Evolutionary conservation across 2,329 filamentous ascomycete genomes (phyloP).

Genomic region (Apiospora koreana): DNA sequence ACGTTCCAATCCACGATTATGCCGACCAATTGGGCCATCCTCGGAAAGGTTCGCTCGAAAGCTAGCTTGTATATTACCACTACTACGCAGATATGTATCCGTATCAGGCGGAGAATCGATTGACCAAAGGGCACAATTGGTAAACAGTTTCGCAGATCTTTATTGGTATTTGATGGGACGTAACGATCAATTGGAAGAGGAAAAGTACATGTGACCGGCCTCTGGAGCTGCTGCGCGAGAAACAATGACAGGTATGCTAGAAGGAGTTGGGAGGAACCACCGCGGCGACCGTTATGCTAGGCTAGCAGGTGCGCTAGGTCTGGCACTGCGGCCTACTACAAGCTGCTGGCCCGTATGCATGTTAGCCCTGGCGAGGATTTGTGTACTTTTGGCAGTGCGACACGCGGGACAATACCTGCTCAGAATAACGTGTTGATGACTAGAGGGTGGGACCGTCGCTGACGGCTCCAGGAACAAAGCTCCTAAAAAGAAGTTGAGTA

Average conservation of each 20-base stretch:
- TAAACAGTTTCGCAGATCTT: background rate
- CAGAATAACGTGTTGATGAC: background rate
- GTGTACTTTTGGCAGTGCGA: background rate
- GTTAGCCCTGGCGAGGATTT: background rate
- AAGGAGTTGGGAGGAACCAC: slow-evolving; percentile 5
- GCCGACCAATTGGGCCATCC: background rate
- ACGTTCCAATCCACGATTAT: background rate
- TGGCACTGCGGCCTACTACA: background rate
- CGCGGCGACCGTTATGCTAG: slow-evolving; percentile 4
- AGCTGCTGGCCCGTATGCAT: background rate
- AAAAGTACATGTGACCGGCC: background rate
- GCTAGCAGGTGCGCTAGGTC: background rate
- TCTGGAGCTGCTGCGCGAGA: background rate
- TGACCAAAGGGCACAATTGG: background rate
- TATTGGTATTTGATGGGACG: background rate
- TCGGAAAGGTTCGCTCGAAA: slow-evolving; percentile 2
- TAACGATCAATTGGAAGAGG: background rate
- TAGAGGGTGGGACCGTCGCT: background rate
- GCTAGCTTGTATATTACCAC: background rate
- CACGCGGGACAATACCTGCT: background rate
- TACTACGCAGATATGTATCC: background rate
- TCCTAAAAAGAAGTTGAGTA: background rate
- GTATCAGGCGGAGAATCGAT: background rate
- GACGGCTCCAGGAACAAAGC: background rate
- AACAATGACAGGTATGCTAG: slow-evolving; percentile 7